Evolutionary conservation across 1,284 basidiomycete genomes (phyloP), one percentile per base, ranked within the genome.

Genomic region (Pseudozyma sp.): DNA sequence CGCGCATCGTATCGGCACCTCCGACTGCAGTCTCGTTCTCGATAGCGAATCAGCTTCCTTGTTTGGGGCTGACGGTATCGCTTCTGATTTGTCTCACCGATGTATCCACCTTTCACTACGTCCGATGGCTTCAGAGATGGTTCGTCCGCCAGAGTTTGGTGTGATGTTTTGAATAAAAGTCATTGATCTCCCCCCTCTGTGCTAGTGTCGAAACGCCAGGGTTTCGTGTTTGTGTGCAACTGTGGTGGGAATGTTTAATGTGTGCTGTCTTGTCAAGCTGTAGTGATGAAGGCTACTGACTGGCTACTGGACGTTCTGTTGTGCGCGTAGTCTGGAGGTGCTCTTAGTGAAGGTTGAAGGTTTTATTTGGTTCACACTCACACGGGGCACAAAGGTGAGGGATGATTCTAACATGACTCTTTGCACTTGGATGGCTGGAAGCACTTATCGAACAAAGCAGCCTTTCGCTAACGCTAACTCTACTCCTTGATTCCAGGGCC

Each of bases 41-140:
- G 59, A 36, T n/a, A 54, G 50, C 50, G 68, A 70, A 10, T n/a
- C 44, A 5, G 43, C 54, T 16, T 50, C 5, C n/a, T 43, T 53
- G 40, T 55, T 58, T 10, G 58, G 62, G 40, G 21, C 40, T 4
- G 45, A 45, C 34, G 44, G 44, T 5, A 11, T 45, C 19, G 25
- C 45, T 7, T 40, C 53, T 14, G 63, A 54, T 18, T 47, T 50
- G 7, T 60, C 53, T n/a, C 54, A 53, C 44, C 58, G 68, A 34
- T 60, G 16, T 12, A 19, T 65, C 14, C 58, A 51, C 51, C 44
- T 61, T 51, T 53, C 49, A 35, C 53, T 61, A 4, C 68, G 62
- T 25, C 19, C 58, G 1, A 49, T 74, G 62, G 58, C 66, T 48
- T 74, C 71, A 70, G 66, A 74, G 66, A 74, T 74, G 71, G 71